Percentiles rank a stretch among this genome's conserved stretches.
Conservation (phyloP, 2,329 filamentous ascomycete genomes). For the Cercospora sojina region DNA sequence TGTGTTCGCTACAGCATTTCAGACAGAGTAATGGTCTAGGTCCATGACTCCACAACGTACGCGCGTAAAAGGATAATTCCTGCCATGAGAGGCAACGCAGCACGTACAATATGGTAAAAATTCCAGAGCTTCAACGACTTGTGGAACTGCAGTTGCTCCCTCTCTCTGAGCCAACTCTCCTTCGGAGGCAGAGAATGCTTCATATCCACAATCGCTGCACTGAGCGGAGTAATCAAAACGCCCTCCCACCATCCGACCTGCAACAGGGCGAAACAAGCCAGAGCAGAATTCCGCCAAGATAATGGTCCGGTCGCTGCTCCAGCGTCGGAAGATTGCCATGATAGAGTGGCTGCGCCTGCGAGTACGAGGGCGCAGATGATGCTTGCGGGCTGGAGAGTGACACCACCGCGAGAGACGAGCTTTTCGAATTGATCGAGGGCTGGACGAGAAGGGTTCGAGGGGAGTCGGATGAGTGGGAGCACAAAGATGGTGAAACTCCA, state of each 20-base stretch:
- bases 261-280: not conserved
- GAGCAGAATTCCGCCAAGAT: not conserved
- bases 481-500: not conserved
- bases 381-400: not conserved
- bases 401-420: not conserved
- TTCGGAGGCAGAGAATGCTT: not conserved
- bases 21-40: not conserved
- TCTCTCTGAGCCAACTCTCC: not conserved
- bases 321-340: not conserved
- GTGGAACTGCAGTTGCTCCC: not conserved
- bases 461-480: not conserved
- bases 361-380: not conserved
- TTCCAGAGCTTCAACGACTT: not conserved
- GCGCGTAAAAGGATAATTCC: not conserved
- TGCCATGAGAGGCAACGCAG: not conserved
- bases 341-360: not conserved
- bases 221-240: not conserved
- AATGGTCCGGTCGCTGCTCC: not conserved
- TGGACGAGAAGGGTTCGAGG: not conserved
- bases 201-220: not conserved
- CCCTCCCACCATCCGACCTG: not conserved
- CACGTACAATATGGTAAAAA: not conserved
- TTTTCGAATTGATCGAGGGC: not conserved
- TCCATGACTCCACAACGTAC: not conserved
- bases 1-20: not conserved